phyloP scores from a whole-genome alignment of 1,139 yeast genomes.

The Pichia sp. region DNA sequence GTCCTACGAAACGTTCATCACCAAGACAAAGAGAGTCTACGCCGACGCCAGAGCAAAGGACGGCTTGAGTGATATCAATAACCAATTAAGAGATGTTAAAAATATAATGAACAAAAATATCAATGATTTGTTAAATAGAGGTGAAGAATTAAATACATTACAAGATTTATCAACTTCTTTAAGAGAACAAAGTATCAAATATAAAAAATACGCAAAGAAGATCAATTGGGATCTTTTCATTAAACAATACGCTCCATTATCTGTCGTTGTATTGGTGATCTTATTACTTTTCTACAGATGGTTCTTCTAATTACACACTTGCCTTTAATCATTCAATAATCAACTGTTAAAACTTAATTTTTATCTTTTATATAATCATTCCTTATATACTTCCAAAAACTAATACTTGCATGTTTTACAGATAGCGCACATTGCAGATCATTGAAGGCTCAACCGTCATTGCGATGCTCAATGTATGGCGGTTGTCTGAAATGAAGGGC shows the following conservation, averaged over 20 bases:
- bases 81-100: slow-evolving; percentile 90
- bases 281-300: slow-evolving; percentile 85
- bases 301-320: slow-evolving; percentile 40
- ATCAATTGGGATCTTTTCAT: slow-evolving; percentile 88
- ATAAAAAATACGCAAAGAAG: slow-evolving; percentile 84
- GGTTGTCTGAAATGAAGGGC: neutral
- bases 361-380: no score
- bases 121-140: slow-evolving; percentile 91
- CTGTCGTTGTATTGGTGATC: slow-evolving; percentile 66
- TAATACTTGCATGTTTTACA: no score
- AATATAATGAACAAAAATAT: slow-evolving; percentile 95
- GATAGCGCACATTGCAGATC: no score
- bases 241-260: slow-evolving; percentile 86
- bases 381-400: no score
- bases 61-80: slow-evolving; percentile 64
- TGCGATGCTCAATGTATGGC: no score
- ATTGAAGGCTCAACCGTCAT: no score
- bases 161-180: slow-evolving; percentile 81
- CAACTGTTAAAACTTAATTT: no score
- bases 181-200: slow-evolving; percentile 82
- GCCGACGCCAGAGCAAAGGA: slow-evolving; percentile 86
- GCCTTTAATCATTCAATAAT: no score
- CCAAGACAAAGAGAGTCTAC: slow-evolving; percentile 84
- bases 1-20: slow-evolving; percentile 78
- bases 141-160: slow-evolving; percentile 92